Evolutionary conservation across 139 green algal genomes (phyloP).

Genomic region (Chlamydomonas sp.): DNA sequence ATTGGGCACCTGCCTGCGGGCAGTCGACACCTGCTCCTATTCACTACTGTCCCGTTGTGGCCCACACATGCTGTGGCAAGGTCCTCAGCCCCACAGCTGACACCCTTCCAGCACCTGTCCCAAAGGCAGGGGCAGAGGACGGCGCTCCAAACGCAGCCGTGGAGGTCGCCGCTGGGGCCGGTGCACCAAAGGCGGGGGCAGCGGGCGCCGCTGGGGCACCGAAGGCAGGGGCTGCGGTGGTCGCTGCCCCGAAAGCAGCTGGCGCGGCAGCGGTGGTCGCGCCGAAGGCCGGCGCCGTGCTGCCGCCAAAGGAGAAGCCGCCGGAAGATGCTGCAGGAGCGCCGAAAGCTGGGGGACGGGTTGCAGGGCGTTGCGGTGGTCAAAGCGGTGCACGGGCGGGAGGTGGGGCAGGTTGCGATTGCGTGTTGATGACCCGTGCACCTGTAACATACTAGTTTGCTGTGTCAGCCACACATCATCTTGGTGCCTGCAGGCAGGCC

Average conservation of each 20-base stretch:
- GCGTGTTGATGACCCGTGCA: too few species aligned
- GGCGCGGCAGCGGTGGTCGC: conserved; percentile 7
- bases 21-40: too few species aligned
- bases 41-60: not conserved
- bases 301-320: not conserved
- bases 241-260: conserved; percentile 10
- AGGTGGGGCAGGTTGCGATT: too few species aligned
- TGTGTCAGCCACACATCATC: too few species aligned
- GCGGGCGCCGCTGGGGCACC: conserved; percentile 2
- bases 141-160: conserved; percentile 43
- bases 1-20: too few species aligned
- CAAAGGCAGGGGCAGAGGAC: conserved; percentile 31
- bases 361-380: too few species aligned
- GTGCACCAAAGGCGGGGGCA: conserved; percentile 29
- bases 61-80: not conserved
- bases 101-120: not conserved
- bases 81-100: not conserved
- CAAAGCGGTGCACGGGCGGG: too few species aligned
- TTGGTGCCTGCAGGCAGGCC: too few species aligned
- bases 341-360: too few species aligned
- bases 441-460: too few species aligned
- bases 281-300: conserved; percentile 21
- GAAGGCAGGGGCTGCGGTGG: conserved; percentile 36
- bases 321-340: not conserved
- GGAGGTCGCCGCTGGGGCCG: not conserved